Percentiles rank a stretch among this genome's conserved stretches.
Conservation (phyloP, 257 asterid species). For the Nemophila menziesii region DNA sequence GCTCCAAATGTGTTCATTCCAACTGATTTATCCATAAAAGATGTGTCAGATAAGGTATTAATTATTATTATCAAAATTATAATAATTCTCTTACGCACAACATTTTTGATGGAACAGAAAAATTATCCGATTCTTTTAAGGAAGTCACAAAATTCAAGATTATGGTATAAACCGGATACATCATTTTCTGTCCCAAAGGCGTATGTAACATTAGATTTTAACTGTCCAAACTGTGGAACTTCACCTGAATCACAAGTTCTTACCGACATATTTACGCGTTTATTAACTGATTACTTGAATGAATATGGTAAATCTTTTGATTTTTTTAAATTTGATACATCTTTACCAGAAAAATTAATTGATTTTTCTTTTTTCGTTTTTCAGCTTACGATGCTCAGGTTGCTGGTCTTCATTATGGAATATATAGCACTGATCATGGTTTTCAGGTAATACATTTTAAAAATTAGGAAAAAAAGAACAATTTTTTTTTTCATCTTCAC, state of each 20-base stretch:
- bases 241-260: constrained; percentile 85
- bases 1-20: constrained; percentile 77
- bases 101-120: constrained; percentile 35
- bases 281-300: constrained; percentile 89
- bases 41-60: constrained; percentile 47
- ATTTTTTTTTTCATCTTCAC: neutral
- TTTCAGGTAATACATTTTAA: constrained; percentile 50
- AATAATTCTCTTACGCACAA: constrained; percentile 20
- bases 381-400: constrained; percentile 95
- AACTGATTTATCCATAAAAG: constrained; percentile 72
- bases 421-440: constrained; percentile 52
- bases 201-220: constrained; percentile 70
- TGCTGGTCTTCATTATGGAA: constrained; percentile 86
- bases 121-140: constrained; percentile 57
- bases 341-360: constrained; percentile 6
- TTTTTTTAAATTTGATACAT: constrained; percentile 3
- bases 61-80: constrained; percentile 5
- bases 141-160: constrained; percentile 69
- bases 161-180: constrained; percentile 95
- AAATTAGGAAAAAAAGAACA: too few species aligned
- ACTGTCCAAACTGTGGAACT: constrained; percentile 74
- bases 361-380: constrained; percentile 45
- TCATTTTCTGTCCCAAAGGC: constrained; percentile 84
- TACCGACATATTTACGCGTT: constrained; percentile 70
- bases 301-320: constrained; percentile 57